Conservation (phyloP, 2,329 filamentous ascomycete species). For the Cladosporium sp. region DNA sequence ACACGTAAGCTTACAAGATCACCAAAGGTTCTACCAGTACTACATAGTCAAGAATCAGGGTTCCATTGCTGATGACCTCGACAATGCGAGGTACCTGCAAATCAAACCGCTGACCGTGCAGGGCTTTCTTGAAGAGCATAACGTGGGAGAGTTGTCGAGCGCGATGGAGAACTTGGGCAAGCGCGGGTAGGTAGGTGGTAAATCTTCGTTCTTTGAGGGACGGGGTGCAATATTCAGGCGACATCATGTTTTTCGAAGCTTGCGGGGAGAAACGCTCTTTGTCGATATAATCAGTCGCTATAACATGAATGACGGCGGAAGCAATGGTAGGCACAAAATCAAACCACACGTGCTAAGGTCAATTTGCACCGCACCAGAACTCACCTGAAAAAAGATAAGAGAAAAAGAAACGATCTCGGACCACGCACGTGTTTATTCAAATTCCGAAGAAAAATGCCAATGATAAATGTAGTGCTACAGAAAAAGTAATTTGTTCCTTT, state of each 20-base stretch:
- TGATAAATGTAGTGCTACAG: background rate
- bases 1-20: background rate
- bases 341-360: no score
- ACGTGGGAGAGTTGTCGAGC: background rate
- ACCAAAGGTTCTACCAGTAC: background rate
- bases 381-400: no score
- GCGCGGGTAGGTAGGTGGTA: background rate
- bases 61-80: background rate
- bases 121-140: background rate
- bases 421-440: slow-evolving; percentile 11
- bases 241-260: no score
- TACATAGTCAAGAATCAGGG: background rate
- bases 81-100: background rate
- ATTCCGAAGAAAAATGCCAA: background rate
- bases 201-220: no score
- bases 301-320: no score
- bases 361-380: no score
- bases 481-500: background rate
- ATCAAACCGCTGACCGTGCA: background rate
- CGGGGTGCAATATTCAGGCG: no score
- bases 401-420: background rate
- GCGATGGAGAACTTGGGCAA: background rate
- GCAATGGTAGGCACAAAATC: no score
- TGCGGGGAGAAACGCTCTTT: no score
- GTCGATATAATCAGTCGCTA: no score